Evolutionary conservation across 1,284 basidiomycete species (phyloP), one percentile per base, ranked within the genome.

Genomic region (Boletus sp.): DNA sequence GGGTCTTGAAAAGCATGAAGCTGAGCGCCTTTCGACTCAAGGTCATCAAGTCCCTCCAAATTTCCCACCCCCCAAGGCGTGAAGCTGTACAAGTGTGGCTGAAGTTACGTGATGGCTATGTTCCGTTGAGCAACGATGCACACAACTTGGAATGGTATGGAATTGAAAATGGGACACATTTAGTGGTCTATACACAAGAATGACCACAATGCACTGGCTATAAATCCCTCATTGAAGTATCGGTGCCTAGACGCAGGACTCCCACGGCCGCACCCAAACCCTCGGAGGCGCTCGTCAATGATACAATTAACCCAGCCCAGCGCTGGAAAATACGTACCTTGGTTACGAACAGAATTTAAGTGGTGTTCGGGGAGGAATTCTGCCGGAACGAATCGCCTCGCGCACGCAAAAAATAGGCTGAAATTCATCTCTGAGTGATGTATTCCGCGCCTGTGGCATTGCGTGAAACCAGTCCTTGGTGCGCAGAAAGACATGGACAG

Each of bases 71-170:
- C 4, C 5, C 47, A 20, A 52, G 31, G 6, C 63, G 67, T 24
- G 68, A 73, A 47, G 65, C 68, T 7, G 59, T 83, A 22, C 65
- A 65, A 52, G 64, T 90, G 43, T 89, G 84, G 84, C 66, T 87
- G 45, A 74, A 73, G 46, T 79, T 88, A 78, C 69, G 73, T 18
- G 79, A 85, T 62, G 77, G 76, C 31, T 74, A 83, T 39, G 72
- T 75, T 27, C 74, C 77, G 51, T 69, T 92, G 29, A 62, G 66
- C 18, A 76, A 80, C 35, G 71, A 80, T 35, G 80, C 83, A 56
- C 80, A 80, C 53, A 80, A 85, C 59, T 68, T 91, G 50, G 81
- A 78, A 54, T 91, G 89, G 88, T 81, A 86, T 67, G 89, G 89
- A 3, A 67, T 92, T 41, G 86, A 89, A 60, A 78, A 82, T n/a